phyloP scores from a whole-genome alignment of 2,329 filamentous ascomycete species.

The Pseudocercospora pini-densiflorae region DNA sequence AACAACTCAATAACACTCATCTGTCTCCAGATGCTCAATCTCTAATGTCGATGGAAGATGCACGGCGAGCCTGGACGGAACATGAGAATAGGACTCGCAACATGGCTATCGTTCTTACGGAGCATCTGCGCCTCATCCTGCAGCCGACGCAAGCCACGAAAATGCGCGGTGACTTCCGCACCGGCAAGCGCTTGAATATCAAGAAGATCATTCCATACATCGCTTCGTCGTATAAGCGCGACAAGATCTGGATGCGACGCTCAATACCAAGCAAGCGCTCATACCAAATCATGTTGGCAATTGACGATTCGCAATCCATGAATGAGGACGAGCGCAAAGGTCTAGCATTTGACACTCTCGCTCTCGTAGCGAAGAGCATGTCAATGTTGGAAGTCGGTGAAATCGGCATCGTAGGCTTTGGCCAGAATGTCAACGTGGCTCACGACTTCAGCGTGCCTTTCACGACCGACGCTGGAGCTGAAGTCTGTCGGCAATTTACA shows the following conservation, averaged over 20 bases:
- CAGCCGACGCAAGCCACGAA: conserved; percentile 94
- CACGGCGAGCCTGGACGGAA: conserved; percentile 78
- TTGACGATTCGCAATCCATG: conserved; percentile 97
- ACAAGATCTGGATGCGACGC: conserved; percentile 99
- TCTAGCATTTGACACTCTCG: conserved; percentile 90
- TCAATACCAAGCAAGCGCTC: conserved; percentile 88
- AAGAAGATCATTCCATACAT: conserved; percentile 99
- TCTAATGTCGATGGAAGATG: conserved; percentile 49
- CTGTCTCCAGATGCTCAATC: conserved; percentile 48
- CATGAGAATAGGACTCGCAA: conserved; percentile 85
- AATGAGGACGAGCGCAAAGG: conserved; percentile 75
- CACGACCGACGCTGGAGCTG: conserved; percentile 77
- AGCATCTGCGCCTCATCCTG: conserved; percentile 93
- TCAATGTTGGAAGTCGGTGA: conserved; percentile 94
- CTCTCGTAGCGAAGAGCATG: conserved; percentile 84
- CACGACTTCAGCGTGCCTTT: conserved; percentile 86
- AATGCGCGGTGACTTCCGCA: conserved; percentile 94
- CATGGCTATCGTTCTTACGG: conserved; percentile 86
- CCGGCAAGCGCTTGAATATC: conserved; percentile 97
- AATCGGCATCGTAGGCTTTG: conserved; percentile 89
- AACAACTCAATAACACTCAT: conserved; percentile 74
- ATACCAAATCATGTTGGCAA: conserved; percentile 96
- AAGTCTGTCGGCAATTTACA: conserved; percentile 80
- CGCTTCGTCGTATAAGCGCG: conserved; percentile 94
- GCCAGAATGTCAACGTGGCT: conserved; percentile 78